Base-by-base conservation (phyloP, 306 rosid genomes). In the Sechiopsis laciniata region DNA sequence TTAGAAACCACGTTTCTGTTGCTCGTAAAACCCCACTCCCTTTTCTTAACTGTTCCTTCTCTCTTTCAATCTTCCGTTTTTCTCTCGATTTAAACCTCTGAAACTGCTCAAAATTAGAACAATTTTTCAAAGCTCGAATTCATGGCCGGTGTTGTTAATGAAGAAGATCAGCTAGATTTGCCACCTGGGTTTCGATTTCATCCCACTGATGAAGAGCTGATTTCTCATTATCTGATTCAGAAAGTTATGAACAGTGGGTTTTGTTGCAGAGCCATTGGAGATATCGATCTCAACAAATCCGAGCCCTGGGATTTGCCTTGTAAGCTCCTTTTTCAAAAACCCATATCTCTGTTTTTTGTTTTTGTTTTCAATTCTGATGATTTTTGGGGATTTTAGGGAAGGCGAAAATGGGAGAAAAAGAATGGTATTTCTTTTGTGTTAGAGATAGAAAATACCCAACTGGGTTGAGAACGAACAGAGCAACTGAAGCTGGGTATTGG, bases 281-380 rank as follows among this genome's bases (percentile, higher is more conserved):
- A 94, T n/a, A 97, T 89, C 8, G 97, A 94, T 83, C 87, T 94
- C 72, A 94, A 94, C 85, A 91, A 80, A 84, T 91, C 88, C 5
- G 99, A 94, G 79, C 99, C 99, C n/a, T 94, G 99, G 99, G 96
- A 91, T 29, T 87, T 94, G 73, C 99, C 97, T 45, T 72, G 99
- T 94, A 81, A 86, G 89, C 80, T 75, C 56, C 16, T 3, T n/a
- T 2, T 42, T 0, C 2, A 10, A 61, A 24, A n/a, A n/a, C 22
- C 17, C 59, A 55, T 19, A 0, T 15, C n/a, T 22, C 10, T 63
- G 10, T 22, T 3, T 53, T 15, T 20, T 2, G n/a, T 48, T 13
- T 73, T 57, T 11, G 0, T 15, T 32, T 10, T 60, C 5, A 20
- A 21, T 64, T 26, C 55, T 14, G 11, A 16, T 15, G 10, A 42